Evolutionary conservation across 108 stramenopile genomes (phyloP).

Genomic region (Fragilaria radians): DNA sequence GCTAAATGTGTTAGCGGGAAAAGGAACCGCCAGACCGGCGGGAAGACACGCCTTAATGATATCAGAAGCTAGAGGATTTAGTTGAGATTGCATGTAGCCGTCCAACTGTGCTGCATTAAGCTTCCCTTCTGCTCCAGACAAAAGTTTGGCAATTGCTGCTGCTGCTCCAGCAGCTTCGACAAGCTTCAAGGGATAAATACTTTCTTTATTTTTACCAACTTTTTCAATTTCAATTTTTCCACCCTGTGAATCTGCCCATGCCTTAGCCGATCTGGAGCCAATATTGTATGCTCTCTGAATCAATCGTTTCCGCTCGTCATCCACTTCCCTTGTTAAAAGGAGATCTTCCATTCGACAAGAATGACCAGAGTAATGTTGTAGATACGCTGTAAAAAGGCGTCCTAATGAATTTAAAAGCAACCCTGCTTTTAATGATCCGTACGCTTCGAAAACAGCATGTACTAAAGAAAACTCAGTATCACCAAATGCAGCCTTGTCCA

Average conservation of each 20-base stretch:
- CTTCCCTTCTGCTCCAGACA: conserved; percentile 81
- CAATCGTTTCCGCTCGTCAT: conserved; percentile 56
- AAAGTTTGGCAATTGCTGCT: conserved; percentile 64
- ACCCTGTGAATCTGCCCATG: conserved; percentile 90
- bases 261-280: conserved; percentile 79
- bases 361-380: conserved; percentile 93
- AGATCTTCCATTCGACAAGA: conserved; percentile 98
- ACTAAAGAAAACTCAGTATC: conserved; percentile 89
- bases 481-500: conserved; percentile 98
- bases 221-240: conserved; percentile 78
- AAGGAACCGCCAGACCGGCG: conserved; percentile 91
- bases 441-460: conserved; percentile 95
- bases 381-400: conserved; percentile 91
- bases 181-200: conserved; percentile 60
- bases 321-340: conserved; percentile 79
- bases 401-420: conserved; percentile 86
- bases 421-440: conserved; percentile 89
- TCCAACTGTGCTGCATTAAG: conserved; percentile 85
- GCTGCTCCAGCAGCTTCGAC: conserved; percentile 73
- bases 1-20: conserved; percentile 94
- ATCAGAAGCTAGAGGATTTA: conserved; percentile 85
- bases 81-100: conserved; percentile 90
- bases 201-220: conserved; percentile 32
- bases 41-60: conserved; percentile 97
- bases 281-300: conserved; percentile 76